Evolutionary conservation across 495 filamentous ascomycete genomes (phyloP).

Genomic region (Podospora didyma): DNA sequence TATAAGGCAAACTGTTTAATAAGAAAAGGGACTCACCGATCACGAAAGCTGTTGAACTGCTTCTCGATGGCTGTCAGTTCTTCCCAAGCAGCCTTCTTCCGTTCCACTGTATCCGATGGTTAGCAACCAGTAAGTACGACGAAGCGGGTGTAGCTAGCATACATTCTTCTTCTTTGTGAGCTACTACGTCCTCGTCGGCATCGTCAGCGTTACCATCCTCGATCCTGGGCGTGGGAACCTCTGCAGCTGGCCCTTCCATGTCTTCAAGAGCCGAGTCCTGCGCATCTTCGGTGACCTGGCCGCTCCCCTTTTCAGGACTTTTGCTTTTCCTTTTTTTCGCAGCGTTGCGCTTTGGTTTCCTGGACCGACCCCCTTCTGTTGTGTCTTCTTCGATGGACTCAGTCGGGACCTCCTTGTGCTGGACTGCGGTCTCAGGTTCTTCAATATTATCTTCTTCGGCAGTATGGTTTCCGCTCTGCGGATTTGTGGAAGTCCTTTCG

Average conservation of each 20-base stretch:
- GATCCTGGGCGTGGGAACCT: conserved; percentile 36
- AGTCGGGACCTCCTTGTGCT: conserved; percentile 18
- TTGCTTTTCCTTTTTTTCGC: conserved; percentile 38
- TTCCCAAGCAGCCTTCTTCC: conserved; percentile 77
- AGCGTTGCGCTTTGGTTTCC: conserved; percentile 37
- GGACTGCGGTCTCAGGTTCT: conserved; percentile 11
- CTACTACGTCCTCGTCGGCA: conserved; percentile 49
- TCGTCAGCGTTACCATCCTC: conserved; percentile 48
- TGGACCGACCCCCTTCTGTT: conserved; percentile 18
- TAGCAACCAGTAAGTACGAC: conserved; percentile 27
- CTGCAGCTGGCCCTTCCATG: conserved; percentile 23
- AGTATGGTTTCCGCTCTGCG: conserved; percentile 37
- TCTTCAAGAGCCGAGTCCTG: conserved; percentile 27
- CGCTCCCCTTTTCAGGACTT: conserved; percentile 24
- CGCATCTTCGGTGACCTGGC: conserved; percentile 26
- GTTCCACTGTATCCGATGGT: conserved; percentile 56
- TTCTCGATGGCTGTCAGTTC: conserved; percentile 73
- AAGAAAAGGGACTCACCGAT: conserved; percentile 58
- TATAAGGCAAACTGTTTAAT: background rate
- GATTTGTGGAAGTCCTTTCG: conserved; percentile 36
- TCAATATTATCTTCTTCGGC: conserved; percentile 36
- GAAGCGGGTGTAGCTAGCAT: conserved; percentile 26
- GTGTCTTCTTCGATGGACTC: conserved; percentile 28
- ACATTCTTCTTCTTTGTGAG: conserved; percentile 72
- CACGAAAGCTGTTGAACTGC: conserved; percentile 78